phyloP scores from a whole-genome alignment of 2,329 filamentous ascomycete species.

The Paramyrothecium roridum region DNA sequence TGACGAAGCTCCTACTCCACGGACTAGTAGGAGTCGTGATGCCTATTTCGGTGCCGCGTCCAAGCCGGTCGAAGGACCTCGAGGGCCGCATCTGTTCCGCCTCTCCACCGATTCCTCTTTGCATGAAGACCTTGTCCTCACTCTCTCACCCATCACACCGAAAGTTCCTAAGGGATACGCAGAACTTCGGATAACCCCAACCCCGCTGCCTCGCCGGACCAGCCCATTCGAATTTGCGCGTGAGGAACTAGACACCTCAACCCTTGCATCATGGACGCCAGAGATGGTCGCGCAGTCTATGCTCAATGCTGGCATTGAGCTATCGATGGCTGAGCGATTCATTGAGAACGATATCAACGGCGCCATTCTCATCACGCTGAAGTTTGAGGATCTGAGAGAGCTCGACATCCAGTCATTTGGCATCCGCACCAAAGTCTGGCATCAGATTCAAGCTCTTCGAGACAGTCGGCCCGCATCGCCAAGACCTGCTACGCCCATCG shows the following conservation, averaged over 20 bases:
- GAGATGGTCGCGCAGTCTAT: slow-evolving; percentile 83
- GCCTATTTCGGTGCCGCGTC: slow-evolving; percentile 58
- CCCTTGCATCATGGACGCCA: slow-evolving; percentile 66
- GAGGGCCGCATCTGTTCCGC: slow-evolving; percentile 83
- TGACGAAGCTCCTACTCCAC: slow-evolving; percentile 78
- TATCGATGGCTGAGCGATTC: slow-evolving; percentile 76
- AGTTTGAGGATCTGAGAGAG: slow-evolving; percentile 84
- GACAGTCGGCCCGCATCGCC: slow-evolving; percentile 50
- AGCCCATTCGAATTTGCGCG: slow-evolving; percentile 56
- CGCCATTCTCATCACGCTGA: slow-evolving; percentile 80
- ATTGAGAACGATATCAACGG: slow-evolving; percentile 91
- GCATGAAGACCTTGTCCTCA: slow-evolving; percentile 53
- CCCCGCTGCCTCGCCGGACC: slow-evolving; percentile 28
- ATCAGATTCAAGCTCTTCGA: slow-evolving; percentile 69
- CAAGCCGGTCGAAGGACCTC: slow-evolving; percentile 73
- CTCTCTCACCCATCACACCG: slow-evolving; percentile 72
- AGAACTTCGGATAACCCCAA: slow-evolving; percentile 19
- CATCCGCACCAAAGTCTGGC: slow-evolving; percentile 76
- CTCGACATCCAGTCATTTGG: slow-evolving; percentile 79
- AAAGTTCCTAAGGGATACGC: slow-evolving; percentile 45
- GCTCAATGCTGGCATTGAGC: slow-evolving; percentile 77
- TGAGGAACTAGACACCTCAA: slow-evolving; percentile 54
- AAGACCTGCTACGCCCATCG: slow-evolving; percentile 56
- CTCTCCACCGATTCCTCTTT: slow-evolving; percentile 52
- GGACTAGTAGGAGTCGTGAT: slow-evolving; percentile 58